These are phyloP conservation scores for Gyrodon lividus DNA, from an alignment of 768 basidiomycete species.

Conservation along the genomic window DNA sequence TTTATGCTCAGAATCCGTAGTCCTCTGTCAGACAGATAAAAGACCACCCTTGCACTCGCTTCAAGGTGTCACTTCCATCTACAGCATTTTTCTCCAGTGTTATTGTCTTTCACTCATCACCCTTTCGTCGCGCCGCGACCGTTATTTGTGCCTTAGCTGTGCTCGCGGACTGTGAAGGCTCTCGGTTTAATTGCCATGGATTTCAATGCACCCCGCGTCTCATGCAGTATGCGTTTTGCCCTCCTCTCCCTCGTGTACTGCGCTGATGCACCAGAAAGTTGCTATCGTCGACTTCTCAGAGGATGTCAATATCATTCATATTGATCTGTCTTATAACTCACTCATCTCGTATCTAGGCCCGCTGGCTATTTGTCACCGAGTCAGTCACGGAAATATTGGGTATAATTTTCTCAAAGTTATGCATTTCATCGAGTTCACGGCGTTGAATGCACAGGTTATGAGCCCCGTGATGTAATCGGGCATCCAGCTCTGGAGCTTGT, in stretches of 20 bases:
- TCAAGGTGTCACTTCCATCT: neutral
- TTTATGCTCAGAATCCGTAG: conserved; percentile 6
- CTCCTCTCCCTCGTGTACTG: neutral
- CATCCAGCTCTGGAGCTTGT: conserved; percentile 71
- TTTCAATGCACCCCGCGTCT: conserved; percentile 56
- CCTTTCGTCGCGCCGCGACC: neutral
- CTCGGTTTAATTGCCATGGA: conserved; percentile 33
- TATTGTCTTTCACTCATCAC: neutral
- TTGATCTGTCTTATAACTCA: neutral
- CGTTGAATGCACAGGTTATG: conserved; percentile 52
- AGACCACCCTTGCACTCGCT: conserved; percentile 5
- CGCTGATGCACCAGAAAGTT: conserved; percentile 41
- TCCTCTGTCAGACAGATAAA: conserved; percentile 14
- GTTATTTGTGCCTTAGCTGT: neutral
- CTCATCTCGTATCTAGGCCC: conserved; percentile 42
- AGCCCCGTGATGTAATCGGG: conserved; percentile 70
- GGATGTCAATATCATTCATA: conserved; percentile 43
- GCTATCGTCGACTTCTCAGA: conserved; percentile 81
- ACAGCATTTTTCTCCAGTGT: neutral
- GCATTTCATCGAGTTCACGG: neutral
- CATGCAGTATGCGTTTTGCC: conserved; percentile 62
- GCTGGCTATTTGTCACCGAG: conserved; percentile 66
- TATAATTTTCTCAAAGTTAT: conserved; percentile 18
- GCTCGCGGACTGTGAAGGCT: neutral
- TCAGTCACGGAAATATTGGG: conserved; percentile 67